Base-by-base conservation (phyloP, 202 grass and related monocot genomes). In the Hordeum pubiflorum region DNA sequence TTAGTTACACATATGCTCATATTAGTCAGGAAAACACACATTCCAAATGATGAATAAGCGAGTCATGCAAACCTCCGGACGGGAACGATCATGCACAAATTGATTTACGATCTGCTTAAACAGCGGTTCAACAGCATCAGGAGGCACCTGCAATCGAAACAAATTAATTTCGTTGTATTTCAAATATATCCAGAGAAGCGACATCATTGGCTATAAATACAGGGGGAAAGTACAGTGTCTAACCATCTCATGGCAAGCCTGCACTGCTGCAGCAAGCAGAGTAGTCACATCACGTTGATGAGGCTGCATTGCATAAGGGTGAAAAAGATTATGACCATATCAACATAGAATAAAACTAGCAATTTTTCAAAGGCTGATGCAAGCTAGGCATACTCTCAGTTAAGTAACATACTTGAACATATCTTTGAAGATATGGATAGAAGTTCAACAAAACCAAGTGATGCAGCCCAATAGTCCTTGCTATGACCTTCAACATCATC, bases 21-120 rank as follows among this genome's bases (percentile, higher is more conserved):
- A 11, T 58, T 40, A 68, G 41, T 18, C 71, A 6, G 54, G 40
- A 85, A 41, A 79, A 76, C n/a, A 55, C 21, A 32, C 7, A 79
- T 33, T 89, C 50, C 9, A 41, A 8, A 89, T 44, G 31, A 10
- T 63, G 6, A 81, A 50, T 70, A 72, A 61, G 32, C n/a, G 2
- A 52, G 57, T 34, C 17, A 33, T 29, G 70, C 69, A 81, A 79
- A 98, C 95, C 95, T 98, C 95, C 23, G 95, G 89, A 18, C 91
- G 90, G 86, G 95, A 92, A 48, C 84, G 90, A 72, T 98, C 95
- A 81, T 98, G 92, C 63, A 98, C 95, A 86, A 98, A 98, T 58
- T 94, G 90, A 94, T 98, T 98, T 74, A 98, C 95, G 80, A 98
- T 98, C 86, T 94, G 92, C 79, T 91, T 93, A 80, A 98, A 98